These are phyloP conservation scores for Pythium vanterpoolii DNA, from an alignment of 352 stramenopile species.

Conservation along the genomic window DNA sequence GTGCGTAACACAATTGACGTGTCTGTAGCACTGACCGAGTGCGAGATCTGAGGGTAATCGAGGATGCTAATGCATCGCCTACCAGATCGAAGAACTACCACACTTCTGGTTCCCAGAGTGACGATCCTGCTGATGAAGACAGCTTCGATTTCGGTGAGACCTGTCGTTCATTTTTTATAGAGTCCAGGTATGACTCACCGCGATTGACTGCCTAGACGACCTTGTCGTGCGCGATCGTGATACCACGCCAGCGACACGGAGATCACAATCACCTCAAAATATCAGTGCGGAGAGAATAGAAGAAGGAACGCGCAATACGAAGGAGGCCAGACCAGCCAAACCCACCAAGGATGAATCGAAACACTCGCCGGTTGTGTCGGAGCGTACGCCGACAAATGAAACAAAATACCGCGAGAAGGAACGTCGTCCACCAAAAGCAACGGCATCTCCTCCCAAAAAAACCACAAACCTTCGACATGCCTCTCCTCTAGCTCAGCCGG, in stretches of 20 bases:
- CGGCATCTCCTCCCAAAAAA: background rate
- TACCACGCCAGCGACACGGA: background rate
- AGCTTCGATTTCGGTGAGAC: slow-evolving; percentile 31
- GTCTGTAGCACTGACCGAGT: background rate
- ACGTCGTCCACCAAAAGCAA: background rate
- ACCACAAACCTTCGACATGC: background rate
- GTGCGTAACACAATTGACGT: background rate
- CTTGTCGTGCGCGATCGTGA: slow-evolving; percentile 13
- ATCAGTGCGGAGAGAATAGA: background rate
- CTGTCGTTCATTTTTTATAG: background rate
- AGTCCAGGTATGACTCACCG: background rate
- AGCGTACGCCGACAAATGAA: background rate
- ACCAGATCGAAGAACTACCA: background rate
- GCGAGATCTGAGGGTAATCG: background rate
- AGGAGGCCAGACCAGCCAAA: background rate
- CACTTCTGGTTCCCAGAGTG: background rate
- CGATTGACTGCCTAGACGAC: slow-evolving; percentile 1
- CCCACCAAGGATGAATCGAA: background rate
- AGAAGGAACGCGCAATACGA: background rate
- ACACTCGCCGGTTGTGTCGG: background rate
- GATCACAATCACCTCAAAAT: background rate
- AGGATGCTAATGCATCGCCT: background rate
- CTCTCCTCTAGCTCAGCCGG: background rate
- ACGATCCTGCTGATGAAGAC: slow-evolving; percentile 12
- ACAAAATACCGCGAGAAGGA: background rate